These are phyloP conservation scores for Thinopyrum elongatum DNA, from an alignment of 176 grass and related monocot genomes.

Conservation along the genomic window DNA sequence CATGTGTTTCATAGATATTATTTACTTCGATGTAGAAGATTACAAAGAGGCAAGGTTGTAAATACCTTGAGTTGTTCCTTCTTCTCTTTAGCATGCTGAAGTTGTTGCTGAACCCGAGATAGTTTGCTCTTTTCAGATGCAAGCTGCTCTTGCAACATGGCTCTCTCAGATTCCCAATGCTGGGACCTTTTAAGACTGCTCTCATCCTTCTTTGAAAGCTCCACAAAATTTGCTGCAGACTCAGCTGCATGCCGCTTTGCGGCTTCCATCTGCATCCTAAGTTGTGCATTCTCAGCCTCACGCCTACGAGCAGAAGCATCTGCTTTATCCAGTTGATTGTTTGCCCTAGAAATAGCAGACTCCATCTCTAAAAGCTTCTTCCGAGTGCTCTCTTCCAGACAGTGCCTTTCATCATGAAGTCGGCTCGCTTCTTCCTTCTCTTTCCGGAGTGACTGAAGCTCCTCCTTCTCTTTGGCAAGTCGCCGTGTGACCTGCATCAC, in stretches of 20 bases:
- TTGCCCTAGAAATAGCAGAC: conserved; percentile 72
- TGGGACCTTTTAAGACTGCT: conserved; percentile 75
- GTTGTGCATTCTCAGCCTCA: conserved; percentile 64
- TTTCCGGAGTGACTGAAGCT: conserved; percentile 70
- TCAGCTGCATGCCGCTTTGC: conserved; percentile 62
- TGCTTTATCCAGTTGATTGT: conserved; percentile 65
- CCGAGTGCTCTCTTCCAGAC: conserved; percentile 71
- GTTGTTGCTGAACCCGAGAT: conserved; percentile 50
- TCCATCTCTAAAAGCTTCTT: conserved; percentile 97
- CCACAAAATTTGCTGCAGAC: conserved; percentile 50
- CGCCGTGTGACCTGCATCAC: conserved; percentile 92
- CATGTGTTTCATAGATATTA: conserved; percentile 10
- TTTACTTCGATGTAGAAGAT: not conserved
- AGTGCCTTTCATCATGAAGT: conserved; percentile 68
- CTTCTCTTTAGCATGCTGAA: conserved; percentile 62
- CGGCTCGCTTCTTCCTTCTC: conserved; percentile 68
- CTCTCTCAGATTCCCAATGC: conserved; percentile 75
- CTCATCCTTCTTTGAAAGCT: conserved; percentile 73
- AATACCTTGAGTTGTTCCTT: conserved; percentile 65
- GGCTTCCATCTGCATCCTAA: conserved; percentile 81
- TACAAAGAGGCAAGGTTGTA: conserved; percentile 6
- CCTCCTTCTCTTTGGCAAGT: conserved; percentile 82
- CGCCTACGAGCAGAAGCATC: conserved; percentile 63
- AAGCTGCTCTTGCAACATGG: conserved; percentile 72
- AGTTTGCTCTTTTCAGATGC: conserved; percentile 56